Conservation (phyloP, 2,329 filamentous ascomycete species). For the Aureobasidium leucospermi region DNA sequence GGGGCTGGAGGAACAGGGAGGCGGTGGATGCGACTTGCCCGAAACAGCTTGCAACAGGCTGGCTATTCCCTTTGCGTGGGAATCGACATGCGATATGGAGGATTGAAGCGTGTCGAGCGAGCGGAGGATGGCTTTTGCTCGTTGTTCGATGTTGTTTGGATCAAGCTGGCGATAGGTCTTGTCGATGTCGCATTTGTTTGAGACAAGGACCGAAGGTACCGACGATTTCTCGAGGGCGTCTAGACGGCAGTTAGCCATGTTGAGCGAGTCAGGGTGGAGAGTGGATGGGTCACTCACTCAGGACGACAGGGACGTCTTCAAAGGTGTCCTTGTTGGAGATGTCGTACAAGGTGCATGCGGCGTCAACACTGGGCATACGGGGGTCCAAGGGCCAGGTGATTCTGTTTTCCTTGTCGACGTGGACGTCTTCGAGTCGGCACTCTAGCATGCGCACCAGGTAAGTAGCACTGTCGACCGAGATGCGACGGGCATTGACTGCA, state of each 20-base stretch:
- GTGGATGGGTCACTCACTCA: slow-evolving; percentile 57
- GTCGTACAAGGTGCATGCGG: slow-evolving; percentile 80
- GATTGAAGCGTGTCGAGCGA: slow-evolving; percentile 64
- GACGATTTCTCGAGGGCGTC: slow-evolving; percentile 65
- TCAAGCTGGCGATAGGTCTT: slow-evolving; percentile 64
- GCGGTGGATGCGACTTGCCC: background rate
- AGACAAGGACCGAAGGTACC: slow-evolving; percentile 72
- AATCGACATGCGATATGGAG: slow-evolving; percentile 62
- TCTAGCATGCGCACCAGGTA: slow-evolving; percentile 54
- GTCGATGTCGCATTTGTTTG: slow-evolving; percentile 89
- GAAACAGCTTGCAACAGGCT: slow-evolving; percentile 62
- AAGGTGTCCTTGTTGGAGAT: slow-evolving; percentile 72
- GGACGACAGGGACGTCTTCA: slow-evolving; percentile 62
- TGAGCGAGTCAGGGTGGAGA: background rate
- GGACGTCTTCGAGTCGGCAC: slow-evolving; percentile 45
- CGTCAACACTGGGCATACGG: slow-evolving; percentile 69
- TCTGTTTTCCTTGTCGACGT: slow-evolving; percentile 40
- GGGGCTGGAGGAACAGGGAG: background rate
- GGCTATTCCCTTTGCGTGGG: slow-evolving; percentile 67
- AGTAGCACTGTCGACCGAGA: slow-evolving; percentile 48
- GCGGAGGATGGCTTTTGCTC: slow-evolving; percentile 56
- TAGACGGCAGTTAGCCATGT: slow-evolving; percentile 31
- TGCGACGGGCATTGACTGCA: slow-evolving; percentile 43
- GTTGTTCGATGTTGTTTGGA: slow-evolving; percentile 56
- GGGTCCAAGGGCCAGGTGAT: slow-evolving; percentile 60